phyloP scores from a whole-genome alignment of 1,284 basidiomycete genomes.

The Heterobasidion occidentale region DNA sequence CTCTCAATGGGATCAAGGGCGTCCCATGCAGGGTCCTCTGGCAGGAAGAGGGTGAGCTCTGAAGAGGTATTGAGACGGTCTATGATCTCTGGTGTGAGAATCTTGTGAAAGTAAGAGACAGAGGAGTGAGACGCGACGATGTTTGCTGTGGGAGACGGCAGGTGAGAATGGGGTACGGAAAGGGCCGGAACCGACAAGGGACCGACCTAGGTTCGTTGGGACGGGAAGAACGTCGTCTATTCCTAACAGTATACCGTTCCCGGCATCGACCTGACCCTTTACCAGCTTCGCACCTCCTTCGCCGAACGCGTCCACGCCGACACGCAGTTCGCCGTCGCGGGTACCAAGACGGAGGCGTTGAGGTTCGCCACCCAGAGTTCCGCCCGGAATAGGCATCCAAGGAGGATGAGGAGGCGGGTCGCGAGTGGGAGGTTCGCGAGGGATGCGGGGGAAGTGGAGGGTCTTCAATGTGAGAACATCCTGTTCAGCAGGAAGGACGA shows the following conservation, averaged over 20 bases:
- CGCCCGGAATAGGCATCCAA: slow-evolving; percentile 79
- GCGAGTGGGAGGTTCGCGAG: slow-evolving; percentile 44
- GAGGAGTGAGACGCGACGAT: slow-evolving; percentile 51
- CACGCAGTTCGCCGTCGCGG: slow-evolving; percentile 41
- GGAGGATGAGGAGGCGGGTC: slow-evolving; percentile 73
- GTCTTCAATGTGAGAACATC: slow-evolving; percentile 45
- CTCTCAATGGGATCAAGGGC: slow-evolving; percentile 60
- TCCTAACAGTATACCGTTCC: slow-evolving; percentile 77
- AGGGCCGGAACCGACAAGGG: background rate
- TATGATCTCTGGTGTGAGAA: slow-evolving; percentile 51
- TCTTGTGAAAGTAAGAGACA: slow-evolving; percentile 63
- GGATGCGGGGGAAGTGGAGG: slow-evolving; percentile 61
- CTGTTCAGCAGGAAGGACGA: slow-evolving; percentile 40
- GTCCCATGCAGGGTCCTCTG: slow-evolving; percentile 76
- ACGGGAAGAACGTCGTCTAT: slow-evolving; percentile 72
- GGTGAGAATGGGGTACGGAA: background rate
- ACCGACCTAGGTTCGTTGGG: slow-evolving; percentile 70
- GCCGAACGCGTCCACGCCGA: slow-evolving; percentile 71
- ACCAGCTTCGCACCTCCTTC: slow-evolving; percentile 56
- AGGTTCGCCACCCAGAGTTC: slow-evolving; percentile 74
- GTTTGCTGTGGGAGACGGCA: slow-evolving; percentile 31
- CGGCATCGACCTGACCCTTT: slow-evolving; percentile 47
- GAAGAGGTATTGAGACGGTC: slow-evolving; percentile 53
- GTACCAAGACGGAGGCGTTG: slow-evolving; percentile 70
- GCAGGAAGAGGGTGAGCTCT: slow-evolving; percentile 86